A percentile compares a stretch with the other conserved stretches of the same genome.
These are phyloP conservation scores for Dunaliella sp. DNA, from an alignment of 139 green algal species.

Conservation along the genomic window DNA sequence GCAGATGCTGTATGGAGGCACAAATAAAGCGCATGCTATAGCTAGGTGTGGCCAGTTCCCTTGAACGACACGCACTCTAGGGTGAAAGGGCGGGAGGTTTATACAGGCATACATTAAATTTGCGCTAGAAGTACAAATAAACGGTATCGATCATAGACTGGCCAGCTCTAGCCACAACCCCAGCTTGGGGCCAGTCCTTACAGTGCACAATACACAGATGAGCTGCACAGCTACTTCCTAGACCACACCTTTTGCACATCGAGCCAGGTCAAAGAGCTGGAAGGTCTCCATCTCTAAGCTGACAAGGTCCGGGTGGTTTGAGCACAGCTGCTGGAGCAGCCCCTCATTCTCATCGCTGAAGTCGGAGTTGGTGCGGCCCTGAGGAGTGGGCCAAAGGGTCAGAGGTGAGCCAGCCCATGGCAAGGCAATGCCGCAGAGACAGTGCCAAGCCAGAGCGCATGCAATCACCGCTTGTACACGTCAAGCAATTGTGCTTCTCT, in stretches of 20 bases:
- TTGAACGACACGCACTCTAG: background rate
- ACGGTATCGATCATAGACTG: background rate
- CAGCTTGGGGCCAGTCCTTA: background rate
- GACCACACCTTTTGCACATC: slow-evolving; percentile 42
- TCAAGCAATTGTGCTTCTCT: no score
- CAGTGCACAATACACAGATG: background rate
- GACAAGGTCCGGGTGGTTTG: slow-evolving; percentile 31
- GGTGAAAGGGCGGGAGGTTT: background rate
- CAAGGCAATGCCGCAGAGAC: no score
- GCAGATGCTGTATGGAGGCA: no score
- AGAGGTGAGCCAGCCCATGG: no score
- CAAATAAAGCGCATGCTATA: no score
- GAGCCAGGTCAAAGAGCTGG: slow-evolving; percentile 70
- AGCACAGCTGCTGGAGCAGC: slow-evolving; percentile 47
- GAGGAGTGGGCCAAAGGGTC: no score
- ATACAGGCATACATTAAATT: background rate
- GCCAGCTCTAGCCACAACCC: background rate
- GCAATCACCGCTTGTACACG: no score
- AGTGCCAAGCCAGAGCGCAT: no score
- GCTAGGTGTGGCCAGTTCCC: no score
- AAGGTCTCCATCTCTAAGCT: slow-evolving; percentile 85
- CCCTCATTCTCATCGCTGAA: slow-evolving; percentile 68
- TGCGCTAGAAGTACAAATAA: background rate
- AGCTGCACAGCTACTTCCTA: background rate
- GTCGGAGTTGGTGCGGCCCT: slow-evolving; percentile 38